Evolutionary conservation across 139 green algal species (phyloP).

Genomic region (Micractinium conductrix): DNA sequence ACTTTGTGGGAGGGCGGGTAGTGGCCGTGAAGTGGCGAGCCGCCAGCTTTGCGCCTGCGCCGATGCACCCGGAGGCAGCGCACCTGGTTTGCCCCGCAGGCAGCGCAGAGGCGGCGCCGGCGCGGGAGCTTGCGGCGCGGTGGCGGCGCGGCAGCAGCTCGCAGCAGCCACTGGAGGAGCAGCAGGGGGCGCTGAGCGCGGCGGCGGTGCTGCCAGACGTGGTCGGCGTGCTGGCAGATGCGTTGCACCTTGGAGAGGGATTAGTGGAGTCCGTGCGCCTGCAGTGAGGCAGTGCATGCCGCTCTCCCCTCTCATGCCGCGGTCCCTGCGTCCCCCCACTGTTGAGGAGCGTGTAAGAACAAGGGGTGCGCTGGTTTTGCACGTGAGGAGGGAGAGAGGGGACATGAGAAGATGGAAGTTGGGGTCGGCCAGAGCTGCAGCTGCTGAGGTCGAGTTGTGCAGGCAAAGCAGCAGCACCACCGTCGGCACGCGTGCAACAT

Average conservation of each 20-base stretch:
- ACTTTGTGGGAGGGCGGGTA: conserved; percentile 54
- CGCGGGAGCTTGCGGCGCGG: not conserved
- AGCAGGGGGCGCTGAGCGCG: not conserved
- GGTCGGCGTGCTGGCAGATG: conserved; percentile 42
- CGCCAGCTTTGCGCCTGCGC: conserved; percentile 43
- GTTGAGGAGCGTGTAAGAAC: not conserved
- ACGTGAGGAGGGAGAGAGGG: too few species aligned
- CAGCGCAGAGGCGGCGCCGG: conserved; percentile 1
- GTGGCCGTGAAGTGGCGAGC: conserved; percentile 72
- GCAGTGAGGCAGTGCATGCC: too few species aligned
- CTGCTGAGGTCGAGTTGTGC: too few species aligned
- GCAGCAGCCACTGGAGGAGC: too few species aligned
- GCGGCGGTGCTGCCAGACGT: conserved; percentile 23
- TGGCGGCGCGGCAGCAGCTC: not conserved
- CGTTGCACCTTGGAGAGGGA: conserved; percentile 29
- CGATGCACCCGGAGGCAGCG: conserved; percentile 36
- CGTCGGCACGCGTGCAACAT: too few species aligned
- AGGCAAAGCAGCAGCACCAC: too few species aligned
- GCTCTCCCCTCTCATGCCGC: too few species aligned
- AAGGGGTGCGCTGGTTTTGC: too few species aligned
- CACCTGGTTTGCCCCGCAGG: conserved; percentile 18
- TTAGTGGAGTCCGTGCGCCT: conserved; percentile 46
- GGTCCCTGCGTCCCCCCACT: too few species aligned
- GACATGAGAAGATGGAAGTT: too few species aligned
- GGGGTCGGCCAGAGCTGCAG: too few species aligned